phyloP scores from a whole-genome alignment of 352 stramenopile species.

The Thraustochytrium sp. region DNA sequence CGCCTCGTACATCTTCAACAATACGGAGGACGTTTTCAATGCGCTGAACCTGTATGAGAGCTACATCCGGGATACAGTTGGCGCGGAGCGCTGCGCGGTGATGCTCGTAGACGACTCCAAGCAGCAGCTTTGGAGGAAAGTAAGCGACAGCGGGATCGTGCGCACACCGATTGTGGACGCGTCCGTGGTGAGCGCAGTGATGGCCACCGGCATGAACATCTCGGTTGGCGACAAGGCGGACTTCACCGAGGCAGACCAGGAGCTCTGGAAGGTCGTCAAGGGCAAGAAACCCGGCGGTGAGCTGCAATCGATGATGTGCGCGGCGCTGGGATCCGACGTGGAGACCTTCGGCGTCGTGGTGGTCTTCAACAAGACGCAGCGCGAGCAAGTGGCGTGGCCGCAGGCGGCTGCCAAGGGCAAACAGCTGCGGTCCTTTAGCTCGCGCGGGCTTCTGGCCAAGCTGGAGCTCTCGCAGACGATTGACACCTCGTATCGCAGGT shows the following conservation, averaged over 20 bases:
- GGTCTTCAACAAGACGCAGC: not conserved
- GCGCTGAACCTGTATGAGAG: not conserved
- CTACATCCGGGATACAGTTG: not conserved
- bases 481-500: not conserved
- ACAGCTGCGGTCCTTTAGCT: not conserved
- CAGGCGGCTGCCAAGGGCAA: not conserved
- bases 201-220: not conserved
- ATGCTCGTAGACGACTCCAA: constrained; percentile 28
- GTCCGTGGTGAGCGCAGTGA: not conserved
- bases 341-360: not conserved
- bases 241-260: not conserved
- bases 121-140: not conserved
- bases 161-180: not conserved
- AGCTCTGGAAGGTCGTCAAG: not conserved
- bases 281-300: not conserved
- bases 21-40: constrained; percentile 13
- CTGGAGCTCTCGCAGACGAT: not conserved
- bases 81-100: not conserved
- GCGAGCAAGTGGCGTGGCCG: not conserved
- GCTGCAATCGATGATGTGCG: not conserved
- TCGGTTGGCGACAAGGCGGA: not conserved
- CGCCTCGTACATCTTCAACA: not conserved
- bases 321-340: not conserved
- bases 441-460: not conserved
- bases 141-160: not conserved